These are phyloP conservation scores for Sergeia podlipaevii DNA, from an alignment of 208 protist species.

Conservation along the genomic window DNA sequence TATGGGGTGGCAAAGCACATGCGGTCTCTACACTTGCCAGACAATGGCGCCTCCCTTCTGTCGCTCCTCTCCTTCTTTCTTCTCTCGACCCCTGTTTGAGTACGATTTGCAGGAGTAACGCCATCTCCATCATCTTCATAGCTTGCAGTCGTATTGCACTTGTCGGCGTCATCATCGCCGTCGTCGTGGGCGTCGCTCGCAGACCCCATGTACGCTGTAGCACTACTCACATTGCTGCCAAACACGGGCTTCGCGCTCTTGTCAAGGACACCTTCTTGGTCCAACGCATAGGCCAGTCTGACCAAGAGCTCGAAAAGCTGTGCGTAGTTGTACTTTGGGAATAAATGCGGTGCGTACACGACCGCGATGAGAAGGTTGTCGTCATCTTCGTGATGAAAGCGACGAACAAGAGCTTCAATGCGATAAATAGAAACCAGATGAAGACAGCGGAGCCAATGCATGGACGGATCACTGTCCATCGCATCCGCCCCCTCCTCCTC, in stretches of 20 bases:
- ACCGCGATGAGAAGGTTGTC: constrained; percentile 27
- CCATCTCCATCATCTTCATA: neutral
- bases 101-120: no score
- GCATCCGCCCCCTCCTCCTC: no score
- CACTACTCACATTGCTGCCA: neutral
- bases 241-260: constrained; percentile 7
- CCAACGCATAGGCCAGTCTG: constrained; percentile 15
- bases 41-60: no score
- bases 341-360: constrained; percentile 56
- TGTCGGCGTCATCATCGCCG: neutral
- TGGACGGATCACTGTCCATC: no score
- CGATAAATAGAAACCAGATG: constrained; percentile 18
- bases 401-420: constrained; percentile 13
- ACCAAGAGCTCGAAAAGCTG: constrained; percentile 36
- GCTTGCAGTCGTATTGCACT: neutral
- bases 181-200: neutral
- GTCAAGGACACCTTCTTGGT: constrained; percentile 9
- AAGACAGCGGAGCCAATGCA: constrained; percentile 21
- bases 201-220: neutral
- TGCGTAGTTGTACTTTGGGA: constrained; percentile 48
- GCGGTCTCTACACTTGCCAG: no score
- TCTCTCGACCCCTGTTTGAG: no score
- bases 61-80: no score
- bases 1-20: no score
- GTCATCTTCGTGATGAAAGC: constrained; percentile 24